Evolutionary conservation across 1,139 yeast species (phyloP).

Genomic region (Protomyces gravidus): DNA sequence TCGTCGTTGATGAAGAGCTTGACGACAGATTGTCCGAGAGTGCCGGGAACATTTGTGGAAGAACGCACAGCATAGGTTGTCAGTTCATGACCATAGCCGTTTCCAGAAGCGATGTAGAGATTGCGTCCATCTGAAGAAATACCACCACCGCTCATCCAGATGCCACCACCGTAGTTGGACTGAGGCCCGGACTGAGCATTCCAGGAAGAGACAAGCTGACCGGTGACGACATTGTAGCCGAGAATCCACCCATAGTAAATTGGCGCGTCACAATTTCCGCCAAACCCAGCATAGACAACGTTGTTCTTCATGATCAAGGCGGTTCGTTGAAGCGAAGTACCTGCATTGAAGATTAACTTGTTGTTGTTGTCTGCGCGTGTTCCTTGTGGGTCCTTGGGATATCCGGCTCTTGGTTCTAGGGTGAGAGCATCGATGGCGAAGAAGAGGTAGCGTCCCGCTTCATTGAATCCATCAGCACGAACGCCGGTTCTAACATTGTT

Average conservation of each 20-base stretch:
- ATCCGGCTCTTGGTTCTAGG: not conserved
- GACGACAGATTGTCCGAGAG: slow-evolving; percentile 1
- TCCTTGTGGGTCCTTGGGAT: slow-evolving; percentile 5
- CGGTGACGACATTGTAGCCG: not conserved
- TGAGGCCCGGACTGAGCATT: slow-evolving; percentile 5
- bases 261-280: slow-evolving; percentile 6
- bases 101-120: slow-evolving; percentile 5
- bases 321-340: slow-evolving; percentile 1
- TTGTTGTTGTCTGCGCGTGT: slow-evolving; percentile 4
- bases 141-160: slow-evolving; percentile 12
- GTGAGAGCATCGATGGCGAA: slow-evolving; percentile 10
- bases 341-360: slow-evolving; percentile 3
- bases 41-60: not conserved
- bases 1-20: slow-evolving; percentile 1
- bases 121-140: slow-evolving; percentile 3
- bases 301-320: slow-evolving; percentile 1
- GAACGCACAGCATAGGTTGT: not conserved
- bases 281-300: slow-evolving; percentile 11
- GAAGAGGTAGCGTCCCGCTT: not conserved
- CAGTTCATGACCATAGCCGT: slow-evolving; percentile 4
- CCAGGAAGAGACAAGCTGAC: slow-evolving; percentile 6
- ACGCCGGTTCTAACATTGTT: not conserved
- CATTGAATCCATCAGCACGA: not conserved
- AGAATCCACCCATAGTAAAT: slow-evolving; percentile 6
- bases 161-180: not conserved